A percentile compares a stretch with the other conserved stretches of the same genome.
These are phyloP conservation scores for Blastomyces silverae DNA, from an alignment of 2,329 filamentous ascomycete species.

Conservation along the genomic window DNA sequence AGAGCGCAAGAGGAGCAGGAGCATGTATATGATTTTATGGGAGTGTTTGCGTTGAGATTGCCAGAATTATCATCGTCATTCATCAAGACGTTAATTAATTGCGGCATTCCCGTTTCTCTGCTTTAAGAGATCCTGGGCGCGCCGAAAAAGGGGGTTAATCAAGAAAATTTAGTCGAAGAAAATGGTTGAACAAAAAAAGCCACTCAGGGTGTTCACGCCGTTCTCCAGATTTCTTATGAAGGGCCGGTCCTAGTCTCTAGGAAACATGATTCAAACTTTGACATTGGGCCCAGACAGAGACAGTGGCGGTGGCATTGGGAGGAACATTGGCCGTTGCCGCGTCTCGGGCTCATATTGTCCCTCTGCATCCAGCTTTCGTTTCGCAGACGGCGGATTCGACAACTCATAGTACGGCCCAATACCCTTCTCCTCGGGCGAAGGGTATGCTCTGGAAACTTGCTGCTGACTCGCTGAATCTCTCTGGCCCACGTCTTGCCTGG, in stretches of 20 bases:
- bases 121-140: neutral
- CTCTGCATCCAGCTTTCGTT: conserved; percentile 9
- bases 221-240: neutral
- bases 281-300: conserved; percentile 10
- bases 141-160: neutral
- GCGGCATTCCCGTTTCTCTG: neutral
- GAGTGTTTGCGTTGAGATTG: neutral
- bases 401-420: conserved; percentile 8
- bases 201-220: neutral
- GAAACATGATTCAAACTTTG: conserved; percentile 1
- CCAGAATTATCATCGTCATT: neutral
- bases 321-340: neutral
- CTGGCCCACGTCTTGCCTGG: neutral
- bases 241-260: neutral
- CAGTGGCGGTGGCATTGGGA: conserved; percentile 14
- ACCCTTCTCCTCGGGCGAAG: neutral
- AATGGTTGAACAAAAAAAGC: neutral
- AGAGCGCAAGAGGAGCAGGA: neutral
- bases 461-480: neutral
- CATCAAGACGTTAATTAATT: neutral
- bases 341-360: neutral
- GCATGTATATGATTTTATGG: neutral
- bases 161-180: neutral
- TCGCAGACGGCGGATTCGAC: neutral
- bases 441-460: neutral